Evolutionary conservation across 805 yeast species (phyloP).

Genomic region (Ogataea pignaliae): DNA sequence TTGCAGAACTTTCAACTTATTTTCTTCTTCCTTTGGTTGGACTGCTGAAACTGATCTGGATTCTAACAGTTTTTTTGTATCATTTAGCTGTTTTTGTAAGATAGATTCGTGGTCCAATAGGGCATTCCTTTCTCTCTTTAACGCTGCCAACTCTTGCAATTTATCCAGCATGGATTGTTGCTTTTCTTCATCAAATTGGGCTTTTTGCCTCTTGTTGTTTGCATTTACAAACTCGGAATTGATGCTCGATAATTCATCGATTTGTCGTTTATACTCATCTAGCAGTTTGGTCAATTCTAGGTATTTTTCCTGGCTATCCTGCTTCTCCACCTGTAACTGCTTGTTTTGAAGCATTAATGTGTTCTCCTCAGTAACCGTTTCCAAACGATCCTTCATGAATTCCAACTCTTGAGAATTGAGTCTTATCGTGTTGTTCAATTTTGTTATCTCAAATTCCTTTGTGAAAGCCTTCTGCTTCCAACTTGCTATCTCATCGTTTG

Average conservation of each 20-base stretch:
- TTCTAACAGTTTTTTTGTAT: too few species aligned
- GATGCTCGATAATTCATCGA: constrained; percentile 36
- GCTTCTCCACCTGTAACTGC: constrained; percentile 8
- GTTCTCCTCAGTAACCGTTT: constrained; percentile 14
- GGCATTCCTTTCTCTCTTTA: not conserved
- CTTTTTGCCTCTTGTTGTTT: constrained; percentile 2
- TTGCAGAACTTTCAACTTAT: constrained; percentile 48
- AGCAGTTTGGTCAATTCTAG: constrained; percentile 42
- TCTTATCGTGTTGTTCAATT: constrained; percentile 12
- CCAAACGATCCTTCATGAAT: constrained; percentile 17
- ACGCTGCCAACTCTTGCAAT: not conserved
- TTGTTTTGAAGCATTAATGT: constrained; percentile 8
- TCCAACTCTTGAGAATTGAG: constrained; percentile 16
- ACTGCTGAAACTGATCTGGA: too few species aligned
- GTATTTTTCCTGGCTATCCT: constrained; percentile 21
- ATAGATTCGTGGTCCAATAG: too few species aligned
- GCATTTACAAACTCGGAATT: constrained; percentile 17
- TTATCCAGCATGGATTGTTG: too few species aligned
- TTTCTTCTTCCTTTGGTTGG: constrained; percentile 24
- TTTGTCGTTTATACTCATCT: constrained; percentile 51
- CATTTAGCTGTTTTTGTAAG: too few species aligned
- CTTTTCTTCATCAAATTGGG: not conserved
- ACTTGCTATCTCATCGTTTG: constrained; percentile 4
- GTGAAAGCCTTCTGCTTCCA: constrained; percentile 1
- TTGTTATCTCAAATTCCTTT: constrained; percentile 10